These are phyloP conservation scores for Moesziomyces sp. DNA, from an alignment of 1,284 basidiomycete species.

Conservation along the genomic window DNA sequence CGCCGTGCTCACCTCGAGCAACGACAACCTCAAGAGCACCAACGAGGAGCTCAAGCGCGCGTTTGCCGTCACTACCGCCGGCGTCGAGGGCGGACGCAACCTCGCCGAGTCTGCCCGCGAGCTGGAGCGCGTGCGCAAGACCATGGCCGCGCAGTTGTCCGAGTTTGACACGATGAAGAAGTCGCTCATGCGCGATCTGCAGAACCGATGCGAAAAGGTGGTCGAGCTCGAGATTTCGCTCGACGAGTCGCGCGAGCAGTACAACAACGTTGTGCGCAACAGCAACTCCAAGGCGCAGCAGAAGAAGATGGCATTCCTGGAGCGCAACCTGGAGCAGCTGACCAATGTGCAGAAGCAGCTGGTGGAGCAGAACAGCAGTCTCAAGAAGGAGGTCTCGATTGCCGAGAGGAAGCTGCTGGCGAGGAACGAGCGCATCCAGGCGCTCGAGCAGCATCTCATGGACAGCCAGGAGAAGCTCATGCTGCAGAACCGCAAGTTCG, in stretches of 20 bases:
- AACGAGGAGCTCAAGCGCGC: conserved; percentile 91
- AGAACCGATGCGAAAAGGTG: conserved; percentile 99
- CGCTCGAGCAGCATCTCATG: conserved; percentile 85
- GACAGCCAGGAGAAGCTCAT: conserved; percentile 92
- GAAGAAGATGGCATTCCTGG: conserved; percentile 99
- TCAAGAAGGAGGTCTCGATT: conserved; percentile 98
- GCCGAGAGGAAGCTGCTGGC: conserved; percentile 95
- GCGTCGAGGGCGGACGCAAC: conserved; percentile 94
- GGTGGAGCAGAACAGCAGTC: conserved; percentile 95
- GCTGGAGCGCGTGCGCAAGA: conserved; percentile 94
- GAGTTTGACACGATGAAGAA: conserved; percentile 99
- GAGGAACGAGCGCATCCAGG: conserved; percentile 89
- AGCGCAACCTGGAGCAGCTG: conserved; percentile 95
- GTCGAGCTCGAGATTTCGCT: conserved; percentile 99
- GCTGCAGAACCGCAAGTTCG: conserved; percentile 93
- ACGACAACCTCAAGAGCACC: conserved; percentile 92
- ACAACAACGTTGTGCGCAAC: conserved; percentile 96
- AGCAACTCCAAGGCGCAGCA: conserved; percentile 98
- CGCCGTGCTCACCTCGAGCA: conserved; percentile 82
- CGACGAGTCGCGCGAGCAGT: conserved; percentile 98
- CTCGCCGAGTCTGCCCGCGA: conserved; percentile 88
- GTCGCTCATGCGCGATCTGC: conserved; percentile 96
- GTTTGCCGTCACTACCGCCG: conserved; percentile 93
- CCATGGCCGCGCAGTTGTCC: conserved; percentile 93
- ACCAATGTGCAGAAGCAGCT: conserved; percentile 98